Percentiles rank a stretch among this genome's conserved stretches.
These are phyloP conservation scores for Cynara cardunculus DNA, from an alignment of 129 eudicot genomes.

Conservation along the genomic window DNA sequence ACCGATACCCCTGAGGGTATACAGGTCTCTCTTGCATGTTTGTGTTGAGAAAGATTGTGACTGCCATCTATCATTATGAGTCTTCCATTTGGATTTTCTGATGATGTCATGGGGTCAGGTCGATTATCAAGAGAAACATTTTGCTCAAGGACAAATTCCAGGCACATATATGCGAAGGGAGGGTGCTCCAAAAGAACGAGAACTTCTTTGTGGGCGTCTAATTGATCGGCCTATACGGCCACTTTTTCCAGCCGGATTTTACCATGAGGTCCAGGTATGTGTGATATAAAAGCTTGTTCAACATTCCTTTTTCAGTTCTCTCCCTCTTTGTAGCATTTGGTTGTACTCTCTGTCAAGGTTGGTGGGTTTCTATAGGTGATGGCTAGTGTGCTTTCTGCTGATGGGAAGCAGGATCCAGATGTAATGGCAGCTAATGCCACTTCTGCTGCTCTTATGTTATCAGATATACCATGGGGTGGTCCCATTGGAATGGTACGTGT, in stretches of 20 bases:
- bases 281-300: background rate
- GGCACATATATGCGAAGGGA: constrained; percentile 92
- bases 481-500: constrained; percentile 95
- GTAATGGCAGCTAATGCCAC: constrained; percentile 98
- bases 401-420: constrained; percentile 99
- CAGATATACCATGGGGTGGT: constrained; percentile 98
- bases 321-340: background rate
- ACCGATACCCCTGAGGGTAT: background rate
- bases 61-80: background rate
- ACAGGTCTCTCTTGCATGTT: background rate
- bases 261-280: constrained; percentile 84
- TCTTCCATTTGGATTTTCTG: background rate
- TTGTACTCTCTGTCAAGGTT: background rate
- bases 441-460: constrained; percentile 96
- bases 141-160: constrained; percentile 94
- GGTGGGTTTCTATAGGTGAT: constrained; percentile 47
- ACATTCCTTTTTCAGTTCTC: background rate
- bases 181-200: constrained; percentile 98
- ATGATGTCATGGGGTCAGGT: constrained; percentile 44
- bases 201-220: constrained; percentile 84
- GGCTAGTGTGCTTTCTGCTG: constrained; percentile 95
- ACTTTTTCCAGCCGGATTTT: constrained; percentile 91
- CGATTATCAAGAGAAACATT: constrained; percentile 98
- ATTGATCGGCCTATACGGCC: constrained; percentile 96
- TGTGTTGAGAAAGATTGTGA: background rate